Percentiles rank a stretch among this genome's conserved stretches.
Conservation (phyloP, 192 early-diverging fungal species). For the Dispira simplex region DNA sequence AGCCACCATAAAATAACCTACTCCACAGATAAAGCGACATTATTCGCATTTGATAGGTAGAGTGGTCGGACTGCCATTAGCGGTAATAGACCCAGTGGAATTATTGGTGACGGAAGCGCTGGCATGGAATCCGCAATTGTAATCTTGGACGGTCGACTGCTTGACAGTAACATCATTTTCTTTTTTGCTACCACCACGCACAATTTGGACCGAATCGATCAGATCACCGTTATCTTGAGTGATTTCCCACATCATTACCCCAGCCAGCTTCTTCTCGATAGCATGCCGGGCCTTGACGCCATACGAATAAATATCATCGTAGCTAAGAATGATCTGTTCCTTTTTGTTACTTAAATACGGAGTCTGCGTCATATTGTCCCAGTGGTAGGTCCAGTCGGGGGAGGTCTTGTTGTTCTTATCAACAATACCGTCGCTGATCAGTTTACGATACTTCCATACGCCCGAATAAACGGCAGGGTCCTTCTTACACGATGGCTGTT, state of each 20-base stretch:
- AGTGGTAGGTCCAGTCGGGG: slow-evolving; percentile 43
- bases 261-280: slow-evolving; percentile 31
- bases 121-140: too few relatives aligned
- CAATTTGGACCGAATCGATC: slow-evolving; percentile 13
- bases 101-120: too few relatives aligned
- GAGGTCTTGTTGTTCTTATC: slow-evolving; percentile 26
- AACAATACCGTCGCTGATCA: slow-evolving; percentile 38
- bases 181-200: not conserved
- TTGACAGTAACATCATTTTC: too few relatives aligned
- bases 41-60: too few relatives aligned
- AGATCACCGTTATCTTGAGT: slow-evolving; percentile 34
- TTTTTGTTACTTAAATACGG: slow-evolving; percentile 55
- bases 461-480: slow-evolving; percentile 29
- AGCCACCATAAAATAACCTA: too few relatives aligned
- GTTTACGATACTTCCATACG: slow-evolving; percentile 46
- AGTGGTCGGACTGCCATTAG: too few relatives aligned
- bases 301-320: slow-evolving; percentile 47
- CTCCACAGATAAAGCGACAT: too few relatives aligned
- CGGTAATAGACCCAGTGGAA: too few relatives aligned
- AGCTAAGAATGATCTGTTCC: slow-evolving; percentile 44
- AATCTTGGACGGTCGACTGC: too few relatives aligned
- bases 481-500: not conserved
- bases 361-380: slow-evolving; percentile 40
- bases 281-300: slow-evolving; percentile 39
- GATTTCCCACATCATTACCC: slow-evolving; percentile 52